phyloP scores from a whole-genome alignment of 2,329 filamentous ascomycete genomes.

The Arthrobotrys megalospora region DNA sequence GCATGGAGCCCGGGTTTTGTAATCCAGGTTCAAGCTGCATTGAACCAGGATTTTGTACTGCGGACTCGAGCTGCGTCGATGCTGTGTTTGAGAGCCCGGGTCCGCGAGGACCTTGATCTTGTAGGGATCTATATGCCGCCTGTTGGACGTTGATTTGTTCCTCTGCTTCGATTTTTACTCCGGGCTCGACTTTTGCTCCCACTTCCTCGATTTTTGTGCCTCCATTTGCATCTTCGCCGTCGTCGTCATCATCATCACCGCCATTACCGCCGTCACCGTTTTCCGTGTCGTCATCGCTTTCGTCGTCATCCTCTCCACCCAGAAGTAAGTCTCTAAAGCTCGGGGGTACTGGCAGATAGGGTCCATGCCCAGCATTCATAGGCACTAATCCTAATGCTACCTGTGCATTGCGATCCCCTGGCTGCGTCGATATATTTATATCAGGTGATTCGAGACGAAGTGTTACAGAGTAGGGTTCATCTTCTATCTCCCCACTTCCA shows the following conservation, averaged over 20 bases:
- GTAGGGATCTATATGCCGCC: neutral
- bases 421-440: slow-evolving; percentile 7
- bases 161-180: neutral
- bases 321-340: neutral
- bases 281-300: neutral
- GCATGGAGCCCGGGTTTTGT: neutral
- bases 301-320: neutral
- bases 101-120: neutral
- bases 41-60: neutral
- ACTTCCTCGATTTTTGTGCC: neutral
- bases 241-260: neutral
- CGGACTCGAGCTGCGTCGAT: too few species aligned
- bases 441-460: neutral
- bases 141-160: neutral
- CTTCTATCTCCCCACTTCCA: neutral
- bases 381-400: slow-evolving; percentile 11
- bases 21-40: neutral
- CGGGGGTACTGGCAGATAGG: neutral
- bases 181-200: neutral
- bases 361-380: neutral
- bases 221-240: too few species aligned
- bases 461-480: neutral
- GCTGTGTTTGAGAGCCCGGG: neutral
- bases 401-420: neutral
- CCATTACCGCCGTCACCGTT: neutral